phyloP scores from a whole-genome alignment of 257 asterid genomes.

The Datura wrightii region DNA sequence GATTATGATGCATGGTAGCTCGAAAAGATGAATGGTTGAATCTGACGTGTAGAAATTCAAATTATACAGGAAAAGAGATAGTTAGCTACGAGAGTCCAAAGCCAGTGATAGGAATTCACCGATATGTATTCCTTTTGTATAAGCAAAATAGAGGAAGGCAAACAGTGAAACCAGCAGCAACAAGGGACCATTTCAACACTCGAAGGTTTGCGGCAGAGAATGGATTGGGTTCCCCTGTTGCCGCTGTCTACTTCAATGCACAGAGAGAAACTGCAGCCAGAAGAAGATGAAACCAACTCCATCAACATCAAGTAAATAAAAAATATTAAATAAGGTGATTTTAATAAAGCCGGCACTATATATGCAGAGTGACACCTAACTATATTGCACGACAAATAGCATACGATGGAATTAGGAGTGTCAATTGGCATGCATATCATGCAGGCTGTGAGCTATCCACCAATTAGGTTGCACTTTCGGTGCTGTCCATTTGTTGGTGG shows the following conservation, averaged over 20 bases:
- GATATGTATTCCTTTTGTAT: conserved; percentile 71
- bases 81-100: conserved; percentile 71
- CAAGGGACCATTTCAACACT: conserved; percentile 74
- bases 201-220: conserved; percentile 59
- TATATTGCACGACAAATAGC: no score
- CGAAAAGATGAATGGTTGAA: no score
- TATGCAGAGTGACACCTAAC: background rate
- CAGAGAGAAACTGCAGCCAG: conserved; percentile 91
- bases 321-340: background rate
- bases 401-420: background rate
- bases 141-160: conserved; percentile 63
- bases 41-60: background rate
- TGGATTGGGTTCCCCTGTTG: conserved; percentile 71
- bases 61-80: conserved; percentile 65
- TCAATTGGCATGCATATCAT: no score
- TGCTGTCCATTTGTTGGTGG: no score
- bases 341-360: background rate
- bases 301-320: background rate
- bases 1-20: no score
- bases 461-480: no score
- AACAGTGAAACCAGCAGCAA: conserved; percentile 57
- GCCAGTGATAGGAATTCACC: conserved; percentile 83
- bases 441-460: no score
- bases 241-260: conserved; percentile 82
- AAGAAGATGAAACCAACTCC: conserved; percentile 55